Evolutionary conservation across 2,329 filamentous ascomycete genomes (phyloP).

Genomic region (Phialocephala subalpina): DNA sequence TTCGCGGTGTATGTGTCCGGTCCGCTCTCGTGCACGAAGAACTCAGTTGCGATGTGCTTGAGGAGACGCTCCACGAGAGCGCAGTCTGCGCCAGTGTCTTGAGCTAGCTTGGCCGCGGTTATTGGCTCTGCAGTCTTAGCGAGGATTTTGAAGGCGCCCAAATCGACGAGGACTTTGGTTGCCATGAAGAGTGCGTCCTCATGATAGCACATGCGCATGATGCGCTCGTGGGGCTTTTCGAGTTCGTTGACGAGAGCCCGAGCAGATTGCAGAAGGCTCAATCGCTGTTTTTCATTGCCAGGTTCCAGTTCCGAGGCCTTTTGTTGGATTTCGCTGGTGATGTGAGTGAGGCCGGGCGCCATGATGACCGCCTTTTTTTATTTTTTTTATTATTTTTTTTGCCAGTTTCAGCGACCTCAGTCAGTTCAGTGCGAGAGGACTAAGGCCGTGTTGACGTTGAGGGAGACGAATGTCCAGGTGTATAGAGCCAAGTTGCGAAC

Average conservation of each 20-base stretch:
- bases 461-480: too few relatives aligned
- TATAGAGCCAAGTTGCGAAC: too few relatives aligned
- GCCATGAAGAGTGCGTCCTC: not conserved
- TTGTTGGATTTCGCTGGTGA: too few relatives aligned
- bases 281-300: constrained; percentile 1
- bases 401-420: too few relatives aligned
- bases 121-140: too few relatives aligned
- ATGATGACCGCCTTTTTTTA: too few relatives aligned
- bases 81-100: constrained; percentile 4
- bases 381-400: too few relatives aligned
- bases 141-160: too few relatives aligned
- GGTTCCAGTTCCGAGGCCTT: too few relatives aligned
- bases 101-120: not conserved
- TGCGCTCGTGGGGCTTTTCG: constrained; percentile 11
- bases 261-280: constrained; percentile 6
- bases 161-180: not conserved
- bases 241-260: constrained; percentile 1
- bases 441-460: too few relatives aligned
- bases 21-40: not conserved
- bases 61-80: constrained; percentile 8
- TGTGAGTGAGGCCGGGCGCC: too few relatives aligned
- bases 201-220: constrained; percentile 7
- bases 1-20: constrained; percentile 1
- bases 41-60: constrained; percentile 6
- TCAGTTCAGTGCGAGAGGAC: too few relatives aligned